Conservation (phyloP, 768 basidiomycete genomes). For the Ephemerocybe angulata region DNA sequence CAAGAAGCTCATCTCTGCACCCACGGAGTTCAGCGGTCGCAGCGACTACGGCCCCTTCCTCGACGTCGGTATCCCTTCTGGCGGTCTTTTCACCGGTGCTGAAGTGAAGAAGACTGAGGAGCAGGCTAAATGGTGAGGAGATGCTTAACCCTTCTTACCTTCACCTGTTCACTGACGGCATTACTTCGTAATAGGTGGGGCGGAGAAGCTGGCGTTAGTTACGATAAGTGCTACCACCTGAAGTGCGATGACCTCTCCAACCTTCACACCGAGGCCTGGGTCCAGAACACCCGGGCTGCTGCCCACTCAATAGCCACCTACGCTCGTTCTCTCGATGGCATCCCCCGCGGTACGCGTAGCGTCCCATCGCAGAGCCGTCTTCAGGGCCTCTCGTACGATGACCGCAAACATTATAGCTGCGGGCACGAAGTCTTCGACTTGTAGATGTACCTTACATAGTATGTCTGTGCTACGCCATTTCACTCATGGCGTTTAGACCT, state of each 20-base stretch:
- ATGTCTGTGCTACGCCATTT: too few species aligned
- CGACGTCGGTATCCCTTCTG: slow-evolving; percentile 27
- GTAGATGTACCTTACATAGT: not conserved
- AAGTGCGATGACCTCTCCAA: slow-evolving; percentile 27
- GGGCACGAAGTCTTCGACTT: slow-evolving; percentile 1
- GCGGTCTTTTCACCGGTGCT: slow-evolving; percentile 29
- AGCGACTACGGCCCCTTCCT: slow-evolving; percentile 32
- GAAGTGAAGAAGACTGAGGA: slow-evolving; percentile 26
- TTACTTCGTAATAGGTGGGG: slow-evolving; percentile 23
- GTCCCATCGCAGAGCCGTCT: not conserved
- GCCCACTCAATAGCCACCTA: slow-evolving; percentile 26
- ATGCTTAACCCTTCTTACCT: not conserved
- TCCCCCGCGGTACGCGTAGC: slow-evolving; percentile 10
- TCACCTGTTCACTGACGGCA: too few species aligned
- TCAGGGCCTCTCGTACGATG: not conserved
- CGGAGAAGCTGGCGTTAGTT: slow-evolving; percentile 25
- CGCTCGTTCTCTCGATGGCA: slow-evolving; percentile 21
- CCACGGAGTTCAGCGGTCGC: slow-evolving; percentile 23
- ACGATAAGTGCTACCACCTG: slow-evolving; percentile 29
- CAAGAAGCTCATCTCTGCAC: slow-evolving; percentile 19
- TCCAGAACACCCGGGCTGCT: slow-evolving; percentile 22
- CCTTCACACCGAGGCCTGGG: slow-evolving; percentile 20
- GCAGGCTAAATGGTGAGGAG: slow-evolving; percentile 20
- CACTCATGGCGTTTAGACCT: too few species aligned
- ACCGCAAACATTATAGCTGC: slow-evolving; percentile 7